These are phyloP conservation scores for Leishmania tropica DNA, from an alignment of 208 protist species.

Conservation along the genomic window DNA sequence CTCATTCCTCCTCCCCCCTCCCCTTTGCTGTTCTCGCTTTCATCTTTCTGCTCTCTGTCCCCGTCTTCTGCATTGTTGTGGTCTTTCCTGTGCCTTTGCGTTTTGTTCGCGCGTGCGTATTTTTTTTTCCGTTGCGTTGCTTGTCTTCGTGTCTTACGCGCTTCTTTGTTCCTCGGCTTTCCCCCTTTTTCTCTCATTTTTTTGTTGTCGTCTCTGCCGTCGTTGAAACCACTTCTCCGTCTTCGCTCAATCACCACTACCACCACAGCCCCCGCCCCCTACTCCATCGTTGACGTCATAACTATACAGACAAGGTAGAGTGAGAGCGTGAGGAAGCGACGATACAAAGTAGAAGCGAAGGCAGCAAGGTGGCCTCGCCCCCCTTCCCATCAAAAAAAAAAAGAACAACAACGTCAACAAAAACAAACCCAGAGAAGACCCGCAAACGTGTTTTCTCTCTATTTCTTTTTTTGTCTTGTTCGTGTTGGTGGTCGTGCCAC, in stretches of 20 bases:
- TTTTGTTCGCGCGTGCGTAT: conserved; percentile 4
- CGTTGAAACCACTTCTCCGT: not conserved
- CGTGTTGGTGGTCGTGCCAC: not conserved
- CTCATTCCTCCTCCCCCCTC: not conserved
- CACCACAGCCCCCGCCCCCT: not conserved
- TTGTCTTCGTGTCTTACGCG: not conserved
- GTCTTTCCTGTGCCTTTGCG: not conserved
- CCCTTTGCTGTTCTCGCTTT: not conserved
- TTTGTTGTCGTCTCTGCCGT: not conserved
- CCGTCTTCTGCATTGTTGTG: not conserved
- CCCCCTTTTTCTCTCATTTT: not conserved
- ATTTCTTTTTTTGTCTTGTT: not conserved
- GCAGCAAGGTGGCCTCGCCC: not conserved
- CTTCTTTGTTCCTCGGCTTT: not conserved
- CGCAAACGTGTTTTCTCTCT: conserved; percentile 1
- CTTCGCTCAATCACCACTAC: not conserved
- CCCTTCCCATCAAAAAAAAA: not conserved
- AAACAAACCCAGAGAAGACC: not conserved
- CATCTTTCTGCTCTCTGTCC: not conserved
- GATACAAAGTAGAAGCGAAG: not conserved
- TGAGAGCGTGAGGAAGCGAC: not conserved
- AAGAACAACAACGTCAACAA: not conserved
- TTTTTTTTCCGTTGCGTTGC: conserved; percentile 5
- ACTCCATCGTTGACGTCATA: not conserved
- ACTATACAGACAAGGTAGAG: not conserved